phyloP scores from a whole-genome alignment of 2,329 filamentous ascomycete species.

The Phyllosticta paracitricarpa region DNA sequence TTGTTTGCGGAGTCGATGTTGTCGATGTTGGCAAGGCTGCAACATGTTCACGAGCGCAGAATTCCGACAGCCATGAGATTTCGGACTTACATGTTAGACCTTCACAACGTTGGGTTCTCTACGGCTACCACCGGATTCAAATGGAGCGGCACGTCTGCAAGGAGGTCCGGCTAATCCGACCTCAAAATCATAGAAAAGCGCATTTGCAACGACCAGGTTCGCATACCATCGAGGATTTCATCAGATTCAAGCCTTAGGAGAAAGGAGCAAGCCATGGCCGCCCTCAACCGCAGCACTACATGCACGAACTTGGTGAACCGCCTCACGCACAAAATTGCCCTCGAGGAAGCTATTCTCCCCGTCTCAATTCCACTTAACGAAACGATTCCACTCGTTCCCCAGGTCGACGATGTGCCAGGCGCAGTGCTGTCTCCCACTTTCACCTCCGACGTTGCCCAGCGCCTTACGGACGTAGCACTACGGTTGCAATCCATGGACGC shows the following conservation, averaged over 20 bases:
- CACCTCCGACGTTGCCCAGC: background rate
- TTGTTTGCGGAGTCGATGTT: background rate
- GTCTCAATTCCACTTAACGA: background rate
- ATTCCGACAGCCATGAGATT: background rate
- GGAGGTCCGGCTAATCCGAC: background rate
- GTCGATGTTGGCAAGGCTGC: background rate
- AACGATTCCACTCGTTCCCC: background rate
- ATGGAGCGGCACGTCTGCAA: background rate
- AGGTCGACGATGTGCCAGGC: background rate
- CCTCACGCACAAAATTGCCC: background rate
- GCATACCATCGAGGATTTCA: background rate
- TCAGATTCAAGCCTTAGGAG: background rate
- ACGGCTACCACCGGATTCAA: background rate
- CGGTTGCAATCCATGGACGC: constrained; percentile 10
- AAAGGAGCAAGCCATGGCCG: background rate
- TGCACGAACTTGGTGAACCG: background rate
- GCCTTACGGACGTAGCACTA: constrained; percentile 13
- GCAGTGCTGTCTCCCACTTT: background rate
- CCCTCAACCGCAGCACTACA: background rate
- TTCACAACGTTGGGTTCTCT: background rate
- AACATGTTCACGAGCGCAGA: background rate
- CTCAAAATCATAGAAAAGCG: background rate
- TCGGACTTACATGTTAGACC: background rate
- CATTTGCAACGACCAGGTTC: background rate
- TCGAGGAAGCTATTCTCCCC: background rate